phyloP scores from a whole-genome alignment of 805 yeast species.

The Wickerhamomyces xylosicus region DNA sequence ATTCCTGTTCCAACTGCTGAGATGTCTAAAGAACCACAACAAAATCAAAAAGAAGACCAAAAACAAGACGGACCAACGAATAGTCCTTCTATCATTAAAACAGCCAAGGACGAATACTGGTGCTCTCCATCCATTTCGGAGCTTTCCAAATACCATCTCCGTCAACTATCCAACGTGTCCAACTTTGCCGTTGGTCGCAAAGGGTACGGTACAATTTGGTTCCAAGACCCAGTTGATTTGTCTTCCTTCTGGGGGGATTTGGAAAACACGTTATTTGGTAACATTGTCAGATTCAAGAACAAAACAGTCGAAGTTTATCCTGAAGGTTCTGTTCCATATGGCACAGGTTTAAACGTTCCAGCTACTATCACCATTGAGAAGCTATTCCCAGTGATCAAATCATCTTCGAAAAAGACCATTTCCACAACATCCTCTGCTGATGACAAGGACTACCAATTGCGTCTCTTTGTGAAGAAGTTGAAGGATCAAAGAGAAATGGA shows the following conservation, averaged over 20 bases:
- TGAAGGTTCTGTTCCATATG: conserved; percentile 54
- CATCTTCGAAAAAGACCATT: conserved; percentile 8
- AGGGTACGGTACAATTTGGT: conserved; percentile 60
- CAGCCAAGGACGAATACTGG: conserved; percentile 44
- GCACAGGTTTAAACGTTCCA: conserved; percentile 66
- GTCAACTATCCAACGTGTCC: conserved; percentile 43
- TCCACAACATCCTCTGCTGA: conserved; percentile 14
- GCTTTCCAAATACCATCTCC: conserved; percentile 30
- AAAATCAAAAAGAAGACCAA: not conserved
- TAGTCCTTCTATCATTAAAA: not conserved
- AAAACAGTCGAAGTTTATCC: conserved; percentile 54
- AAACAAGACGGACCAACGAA: not conserved
- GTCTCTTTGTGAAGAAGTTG: conserved; percentile 38
- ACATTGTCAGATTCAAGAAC: conserved; percentile 33
- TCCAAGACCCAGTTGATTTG: conserved; percentile 59
- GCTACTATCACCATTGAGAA: conserved; percentile 62
- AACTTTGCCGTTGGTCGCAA: conserved; percentile 61
- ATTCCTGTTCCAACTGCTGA: no score
- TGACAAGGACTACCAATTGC: conserved; percentile 28
- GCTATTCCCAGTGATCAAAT: conserved; percentile 34
- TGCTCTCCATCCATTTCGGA: conserved; percentile 54
- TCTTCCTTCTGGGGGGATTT: conserved; percentile 35
- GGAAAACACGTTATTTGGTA: conserved; percentile 26
- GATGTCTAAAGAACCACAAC: no score
- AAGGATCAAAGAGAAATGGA: conserved; percentile 59